Evolutionary conservation across 768 basidiomycete species (phyloP).

Genomic region (Saitozyma sp.): DNA sequence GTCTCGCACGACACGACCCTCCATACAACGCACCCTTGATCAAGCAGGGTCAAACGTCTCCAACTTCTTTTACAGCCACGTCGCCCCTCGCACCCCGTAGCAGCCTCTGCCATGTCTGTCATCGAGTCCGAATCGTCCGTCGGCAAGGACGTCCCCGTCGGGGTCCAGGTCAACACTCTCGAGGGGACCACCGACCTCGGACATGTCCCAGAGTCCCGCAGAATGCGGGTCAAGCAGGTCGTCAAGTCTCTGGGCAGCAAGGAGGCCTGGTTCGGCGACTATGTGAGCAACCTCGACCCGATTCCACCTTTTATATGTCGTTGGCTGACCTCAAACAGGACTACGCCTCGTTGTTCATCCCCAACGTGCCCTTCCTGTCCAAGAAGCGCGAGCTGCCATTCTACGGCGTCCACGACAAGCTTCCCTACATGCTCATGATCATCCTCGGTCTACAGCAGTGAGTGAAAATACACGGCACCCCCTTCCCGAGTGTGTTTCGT

Average conservation of each 20-base stretch:
- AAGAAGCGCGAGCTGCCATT: slow-evolving; percentile 28
- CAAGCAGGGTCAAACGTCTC: no score
- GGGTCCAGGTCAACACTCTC: slow-evolving; percentile 11
- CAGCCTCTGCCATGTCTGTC: background rate
- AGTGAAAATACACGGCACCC: background rate
- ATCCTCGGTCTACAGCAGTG: slow-evolving; percentile 33
- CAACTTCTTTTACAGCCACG: no score
- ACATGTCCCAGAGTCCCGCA: slow-evolving; percentile 10
- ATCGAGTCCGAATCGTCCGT: slow-evolving; percentile 16
- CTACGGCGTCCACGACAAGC: slow-evolving; percentile 27
- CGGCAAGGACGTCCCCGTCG: slow-evolving; percentile 7
- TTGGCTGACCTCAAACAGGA: slow-evolving; percentile 8
- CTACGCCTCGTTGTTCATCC: slow-evolving; percentile 27
- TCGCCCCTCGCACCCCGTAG: background rate
- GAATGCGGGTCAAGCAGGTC: slow-evolving; percentile 12
- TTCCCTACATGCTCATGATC: slow-evolving; percentile 26
- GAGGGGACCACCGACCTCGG: slow-evolving; percentile 16
- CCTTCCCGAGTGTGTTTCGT: no score
- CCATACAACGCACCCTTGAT: no score
- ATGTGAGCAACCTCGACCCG: slow-evolving; percentile 14
- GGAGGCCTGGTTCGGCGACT: slow-evolving; percentile 30
- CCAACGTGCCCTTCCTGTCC: slow-evolving; percentile 25
- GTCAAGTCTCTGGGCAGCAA: slow-evolving; percentile 17
- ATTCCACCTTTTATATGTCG: background rate
- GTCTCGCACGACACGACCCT: no score